Conservation (phyloP, 2,329 filamentous ascomycete species). For the Drechslerella coelobrocha region DNA sequence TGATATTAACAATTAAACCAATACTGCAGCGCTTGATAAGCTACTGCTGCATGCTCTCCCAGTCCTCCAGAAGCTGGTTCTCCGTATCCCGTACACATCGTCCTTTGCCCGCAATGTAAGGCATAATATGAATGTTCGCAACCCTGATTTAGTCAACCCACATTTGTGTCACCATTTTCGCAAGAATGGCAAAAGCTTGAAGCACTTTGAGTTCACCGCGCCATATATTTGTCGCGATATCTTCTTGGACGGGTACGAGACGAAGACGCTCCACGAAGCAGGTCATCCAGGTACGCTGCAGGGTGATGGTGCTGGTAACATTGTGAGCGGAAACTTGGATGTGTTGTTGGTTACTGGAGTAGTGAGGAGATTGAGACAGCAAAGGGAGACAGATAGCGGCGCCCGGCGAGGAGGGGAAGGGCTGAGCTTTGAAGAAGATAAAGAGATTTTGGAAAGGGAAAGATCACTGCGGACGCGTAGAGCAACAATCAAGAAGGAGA, state of each 20-base stretch:
- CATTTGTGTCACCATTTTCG: constrained; percentile 54
- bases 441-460: constrained; percentile 52
- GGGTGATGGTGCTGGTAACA: constrained; percentile 31
- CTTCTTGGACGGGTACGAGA: constrained; percentile 52
- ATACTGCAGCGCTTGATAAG: constrained; percentile 31
- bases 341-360: constrained; percentile 47
- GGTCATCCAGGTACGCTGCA: constrained; percentile 50
- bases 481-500: constrained; percentile 49
- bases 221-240: constrained; percentile 53
- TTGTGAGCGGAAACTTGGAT: constrained; percentile 49
- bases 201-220: constrained; percentile 51
- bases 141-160: constrained; percentile 34
- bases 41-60: constrained; percentile 49
- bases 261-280: constrained; percentile 51
- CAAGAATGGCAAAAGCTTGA: constrained; percentile 50
- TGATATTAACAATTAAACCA: background rate
- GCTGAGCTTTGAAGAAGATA: constrained; percentile 50
- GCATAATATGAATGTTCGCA: constrained; percentile 41
- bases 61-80: constrained; percentile 50
- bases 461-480: constrained; percentile 49
- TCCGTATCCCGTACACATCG: constrained; percentile 48
- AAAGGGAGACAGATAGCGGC: constrained; percentile 26
- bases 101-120: constrained; percentile 52
- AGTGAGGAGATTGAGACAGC: constrained; percentile 46
- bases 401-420: constrained; percentile 34